Evolutionary conservation across 1,284 basidiomycete species (phyloP).

Genomic region (Phylloporus sp.): DNA sequence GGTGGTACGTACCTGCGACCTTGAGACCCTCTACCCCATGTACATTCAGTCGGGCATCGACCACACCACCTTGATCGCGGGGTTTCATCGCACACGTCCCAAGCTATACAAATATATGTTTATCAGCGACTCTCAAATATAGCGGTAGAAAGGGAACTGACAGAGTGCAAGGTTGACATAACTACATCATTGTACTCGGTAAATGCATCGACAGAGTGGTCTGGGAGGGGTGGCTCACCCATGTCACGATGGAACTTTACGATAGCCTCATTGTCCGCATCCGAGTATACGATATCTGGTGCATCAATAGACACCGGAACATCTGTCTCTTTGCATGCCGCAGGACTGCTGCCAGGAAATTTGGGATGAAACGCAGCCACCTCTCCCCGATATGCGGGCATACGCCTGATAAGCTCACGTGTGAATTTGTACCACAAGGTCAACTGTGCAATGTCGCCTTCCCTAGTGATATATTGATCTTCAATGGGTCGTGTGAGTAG

Average conservation of each 20-base stretch:
- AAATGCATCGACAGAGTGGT: not conserved
- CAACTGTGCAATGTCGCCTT: slow-evolving; percentile 20
- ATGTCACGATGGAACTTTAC: slow-evolving; percentile 50
- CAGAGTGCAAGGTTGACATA: slow-evolving; percentile 63
- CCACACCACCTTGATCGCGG: slow-evolving; percentile 33
- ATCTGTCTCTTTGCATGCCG: slow-evolving; percentile 42
- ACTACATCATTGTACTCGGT: slow-evolving; percentile 39
- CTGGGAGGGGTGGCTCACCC: slow-evolving; percentile 29
- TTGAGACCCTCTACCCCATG: slow-evolving; percentile 40
- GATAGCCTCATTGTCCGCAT: slow-evolving; percentile 62
- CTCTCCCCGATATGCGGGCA: slow-evolving; percentile 66
- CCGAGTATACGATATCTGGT: slow-evolving; percentile 59
- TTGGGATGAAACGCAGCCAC: slow-evolving; percentile 52
- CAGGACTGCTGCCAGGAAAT: slow-evolving; percentile 56
- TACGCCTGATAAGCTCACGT: slow-evolving; percentile 48
- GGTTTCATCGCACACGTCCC: slow-evolving; percentile 46
- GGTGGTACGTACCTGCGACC: slow-evolving; percentile 33
- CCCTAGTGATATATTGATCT: slow-evolving; percentile 9
- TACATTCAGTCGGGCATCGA: slow-evolving; percentile 39
- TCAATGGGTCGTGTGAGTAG: not conserved
- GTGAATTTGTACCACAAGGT: slow-evolving; percentile 26
- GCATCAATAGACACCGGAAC: slow-evolving; percentile 51
- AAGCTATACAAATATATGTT: slow-evolving; percentile 18
- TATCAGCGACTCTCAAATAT: not conserved
- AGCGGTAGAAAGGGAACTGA: slow-evolving; percentile 36